Base-by-base conservation (phyloP, 768 basidiomycete species). In the Hysterangium stoloniferum region DNA sequence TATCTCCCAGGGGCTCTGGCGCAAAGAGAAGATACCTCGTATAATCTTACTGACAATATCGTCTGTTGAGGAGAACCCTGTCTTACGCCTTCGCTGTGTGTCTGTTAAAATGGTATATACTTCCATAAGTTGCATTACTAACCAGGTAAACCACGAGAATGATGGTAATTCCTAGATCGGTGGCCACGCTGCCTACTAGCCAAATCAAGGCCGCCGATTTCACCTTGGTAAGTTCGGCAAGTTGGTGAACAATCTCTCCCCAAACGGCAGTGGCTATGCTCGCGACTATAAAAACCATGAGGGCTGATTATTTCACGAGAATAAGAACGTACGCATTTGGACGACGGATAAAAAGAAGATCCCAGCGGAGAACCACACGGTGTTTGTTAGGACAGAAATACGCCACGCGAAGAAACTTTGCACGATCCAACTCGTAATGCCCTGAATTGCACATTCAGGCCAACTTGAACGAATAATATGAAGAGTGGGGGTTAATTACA, bases 21-120 rank as follows among this genome's bases (percentile, higher is more conserved):
- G 15, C 12, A 15, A 22, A 22, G 32, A 17, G 8, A 33, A 52
- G 60, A 6, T 48, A 45, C 44, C 24, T 19, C 44, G 44, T 8
- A 45, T 31, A 25, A 45, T 45, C 19, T 19, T 24, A 45, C 31
- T 31, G 15, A 45, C 31, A 9, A 31, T 17, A 31, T 45, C 25
- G 15, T 45, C 44, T 6, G 44, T 45, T 45, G 12, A 25, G 7
- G 24, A n/a, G 25, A 25, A 3, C 3, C 44, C 44, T 3, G 44
- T 45, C 31, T 28, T 20, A 9, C 44, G 22, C 12, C 58, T 57
- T 29, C 33, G 33, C 33, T 34, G 33, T 9, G 9, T 34, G 11
- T 34, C 33, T 9, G 33, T 17, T 34, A 9, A 34, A 9, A 17
- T 17, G 17, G 9, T 9, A 34, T 17, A 34, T 9, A 34, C 33